These are phyloP conservation scores for Eucalyptus globulus DNA, from an alignment of 345 rosid species.

Conservation along the genomic window DNA sequence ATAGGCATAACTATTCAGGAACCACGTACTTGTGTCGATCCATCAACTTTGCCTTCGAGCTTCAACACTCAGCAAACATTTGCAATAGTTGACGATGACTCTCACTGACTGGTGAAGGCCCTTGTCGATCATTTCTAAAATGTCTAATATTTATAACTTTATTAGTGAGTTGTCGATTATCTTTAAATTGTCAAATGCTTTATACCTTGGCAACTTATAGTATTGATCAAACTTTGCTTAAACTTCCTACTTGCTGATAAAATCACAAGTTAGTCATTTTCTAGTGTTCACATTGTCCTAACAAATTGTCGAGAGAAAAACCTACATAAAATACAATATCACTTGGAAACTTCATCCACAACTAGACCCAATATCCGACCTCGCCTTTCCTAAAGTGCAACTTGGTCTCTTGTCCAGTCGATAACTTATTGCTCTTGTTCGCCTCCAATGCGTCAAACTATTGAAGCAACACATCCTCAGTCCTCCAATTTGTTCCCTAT, in stretches of 20 bases:
- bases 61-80: neutral
- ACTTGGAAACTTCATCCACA: neutral
- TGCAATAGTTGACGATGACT: no score
- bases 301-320: neutral
- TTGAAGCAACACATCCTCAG: neutral
- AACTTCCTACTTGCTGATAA: no score
- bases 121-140: no score
- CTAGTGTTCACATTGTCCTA: neutral
- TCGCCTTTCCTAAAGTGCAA: slow-evolving; percentile 3
- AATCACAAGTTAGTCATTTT: no score
- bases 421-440: neutral
- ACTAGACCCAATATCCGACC: neutral
- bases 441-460: neutral
- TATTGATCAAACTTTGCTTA: no score
- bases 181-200: no score
- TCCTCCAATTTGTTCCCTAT: neutral
- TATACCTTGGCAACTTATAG: no score
- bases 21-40: neutral
- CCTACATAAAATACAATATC: neutral
- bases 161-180: no score
- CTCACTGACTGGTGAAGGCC: no score
- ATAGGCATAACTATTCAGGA: neutral
- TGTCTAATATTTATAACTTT: no score
- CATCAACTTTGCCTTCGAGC: neutral
- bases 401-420: neutral